Conservation (phyloP, 345 rosid species). For the Aethionema arabicum region DNA sequence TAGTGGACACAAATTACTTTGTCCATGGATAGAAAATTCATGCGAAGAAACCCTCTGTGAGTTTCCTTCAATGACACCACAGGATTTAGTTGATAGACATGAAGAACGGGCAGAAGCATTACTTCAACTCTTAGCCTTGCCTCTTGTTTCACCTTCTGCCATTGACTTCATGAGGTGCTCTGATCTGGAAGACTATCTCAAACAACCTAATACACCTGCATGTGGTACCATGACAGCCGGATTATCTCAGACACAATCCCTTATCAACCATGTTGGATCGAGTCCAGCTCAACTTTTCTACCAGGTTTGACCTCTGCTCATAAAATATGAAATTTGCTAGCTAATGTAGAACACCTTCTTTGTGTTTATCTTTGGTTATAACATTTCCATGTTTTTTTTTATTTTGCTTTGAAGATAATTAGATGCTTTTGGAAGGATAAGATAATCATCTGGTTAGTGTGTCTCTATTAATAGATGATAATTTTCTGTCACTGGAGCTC, state of each 20-base stretch:
- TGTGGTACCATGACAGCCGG: constrained; percentile 31
- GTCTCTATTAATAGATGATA: constrained; percentile 1
- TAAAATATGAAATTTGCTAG: neutral
- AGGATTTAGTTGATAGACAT: constrained; percentile 64
- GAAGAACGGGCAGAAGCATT: constrained; percentile 55
- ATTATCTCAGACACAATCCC: constrained; percentile 39
- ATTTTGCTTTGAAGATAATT: constrained; percentile 10
- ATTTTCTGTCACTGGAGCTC: constrained; percentile 6
- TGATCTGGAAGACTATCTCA: constrained; percentile 73
- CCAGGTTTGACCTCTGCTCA: constrained; percentile 48
- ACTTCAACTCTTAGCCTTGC: constrained; percentile 64
- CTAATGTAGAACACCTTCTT: neutral
- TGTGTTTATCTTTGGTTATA: constrained; percentile 6
- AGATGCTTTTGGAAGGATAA: constrained; percentile 6
- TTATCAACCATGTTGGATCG: constrained; percentile 42
- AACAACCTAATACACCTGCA: constrained; percentile 42
- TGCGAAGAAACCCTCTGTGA: constrained; percentile 84
- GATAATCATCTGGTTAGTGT: constrained; percentile 11
- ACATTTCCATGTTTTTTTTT: constrained; percentile 1
- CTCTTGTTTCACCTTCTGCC: constrained; percentile 68
- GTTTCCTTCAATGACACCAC: constrained; percentile 74
- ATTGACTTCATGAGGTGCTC: constrained; percentile 63
- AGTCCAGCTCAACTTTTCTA: constrained; percentile 54
- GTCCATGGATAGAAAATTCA: constrained; percentile 81
- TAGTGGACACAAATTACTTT: constrained; percentile 71